Base-by-base conservation (phyloP, 2,329 filamentous ascomycete genomes). In the Xylaria sp. region DNA sequence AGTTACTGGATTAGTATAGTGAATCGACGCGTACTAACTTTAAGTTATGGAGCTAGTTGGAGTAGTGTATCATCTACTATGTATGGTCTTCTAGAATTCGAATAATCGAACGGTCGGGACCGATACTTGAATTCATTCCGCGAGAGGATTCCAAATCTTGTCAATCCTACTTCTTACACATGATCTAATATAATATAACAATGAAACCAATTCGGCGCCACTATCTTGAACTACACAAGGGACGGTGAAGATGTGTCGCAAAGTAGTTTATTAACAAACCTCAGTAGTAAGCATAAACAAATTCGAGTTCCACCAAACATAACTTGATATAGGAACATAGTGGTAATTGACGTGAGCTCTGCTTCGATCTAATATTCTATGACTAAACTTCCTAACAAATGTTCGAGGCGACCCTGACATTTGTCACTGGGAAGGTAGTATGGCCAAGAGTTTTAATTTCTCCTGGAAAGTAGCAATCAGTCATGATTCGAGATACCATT, bases 221-320 rank as follows among this genome's bases (percentile, higher is more conserved):
- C 33, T 55, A 58, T 23, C 18, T 12, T 41, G 33, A 9, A 36
- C 33, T 36, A 36, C 33, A 10, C 33, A 36, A 36, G 33, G 8
- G 33, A 36, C 36, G 20, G 23, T 3, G 7, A 18, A 41, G 28
- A 49, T 48, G 23, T 62, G 43, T 51, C 33, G 31, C 49, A 61
- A 52, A 13, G 49, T 31, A 62, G 60, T 31, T 20, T 62, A 28
- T 51, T 15, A 13, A 10, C 36, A 59, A 67, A 20, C 39, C 31
- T 23, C 10, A 39, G 55, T 59, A 67, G 46, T 67, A 64, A 60
- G 65, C 61, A 51, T 41, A 43, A 23, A 18, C 31, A 15, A 20
- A 55, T 2, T 46, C 20, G 8, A 59, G 18, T 46, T 66, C 15
- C 12, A 60, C 43, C 13, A 15, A 25, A 43, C 8, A 31, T 18